phyloP scores from a whole-genome alignment of 768 basidiomycete species.

The Nidularia pulvinata region DNA sequence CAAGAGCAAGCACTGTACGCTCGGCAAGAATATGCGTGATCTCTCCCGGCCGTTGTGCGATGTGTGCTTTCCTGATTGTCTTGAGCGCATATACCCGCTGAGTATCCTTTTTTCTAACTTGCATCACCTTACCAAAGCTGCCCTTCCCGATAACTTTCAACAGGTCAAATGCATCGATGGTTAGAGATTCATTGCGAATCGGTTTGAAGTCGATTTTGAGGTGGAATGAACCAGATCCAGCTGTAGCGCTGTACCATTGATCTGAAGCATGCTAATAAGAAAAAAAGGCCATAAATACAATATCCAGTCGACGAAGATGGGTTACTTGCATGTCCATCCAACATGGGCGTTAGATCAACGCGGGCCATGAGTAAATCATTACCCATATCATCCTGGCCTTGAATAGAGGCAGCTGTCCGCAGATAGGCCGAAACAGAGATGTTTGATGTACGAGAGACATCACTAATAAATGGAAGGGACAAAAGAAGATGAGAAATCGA shows the following conservation, averaged over 20 bases:
- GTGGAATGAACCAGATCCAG: conserved; percentile 90
- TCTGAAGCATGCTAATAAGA: conserved; percentile 72
- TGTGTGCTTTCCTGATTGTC: conserved; percentile 98
- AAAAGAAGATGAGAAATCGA: background rate
- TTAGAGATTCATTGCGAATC: conserved; percentile 76
- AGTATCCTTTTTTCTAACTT: conserved; percentile 99
- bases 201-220: conserved; percentile 96
- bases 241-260: conserved; percentile 86
- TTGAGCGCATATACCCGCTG: conserved; percentile 97
- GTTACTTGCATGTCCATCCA: conserved; percentile 70
- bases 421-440: conserved; percentile 93
- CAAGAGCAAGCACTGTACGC: conserved; percentile 93
- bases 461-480: conserved; percentile 43
- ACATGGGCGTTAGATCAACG: conserved; percentile 82
- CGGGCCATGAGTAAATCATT: conserved; percentile 96
- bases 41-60: conserved; percentile 94
- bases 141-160: conserved; percentile 99
- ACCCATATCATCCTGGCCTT: conserved; percentile 92
- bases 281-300: conserved; percentile 8
- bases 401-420: conserved; percentile 70
- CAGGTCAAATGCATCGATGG: conserved; percentile 96
- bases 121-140: conserved; percentile 99
- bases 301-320: conserved; percentile 1
- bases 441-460: conserved; percentile 93
- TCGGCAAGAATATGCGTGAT: conserved; percentile 98